These are phyloP conservation scores for Knufia petricola DNA, from an alignment of 2,329 filamentous ascomycete genomes.

Conservation along the genomic window DNA sequence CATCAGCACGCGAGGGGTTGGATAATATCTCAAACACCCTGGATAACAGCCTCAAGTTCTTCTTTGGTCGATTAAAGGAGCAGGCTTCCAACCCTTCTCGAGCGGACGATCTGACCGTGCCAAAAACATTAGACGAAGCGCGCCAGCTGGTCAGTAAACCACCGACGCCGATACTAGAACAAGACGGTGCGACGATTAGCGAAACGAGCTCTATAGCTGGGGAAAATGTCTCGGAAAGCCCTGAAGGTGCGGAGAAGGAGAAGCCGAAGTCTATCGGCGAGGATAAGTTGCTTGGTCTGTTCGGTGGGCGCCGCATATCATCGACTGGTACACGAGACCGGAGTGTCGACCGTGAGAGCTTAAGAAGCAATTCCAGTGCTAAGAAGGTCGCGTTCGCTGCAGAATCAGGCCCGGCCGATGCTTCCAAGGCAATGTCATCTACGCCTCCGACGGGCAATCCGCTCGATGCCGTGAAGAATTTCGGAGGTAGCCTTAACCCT, in stretches of 20 bases:
- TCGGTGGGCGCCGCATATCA: conserved; percentile 52
- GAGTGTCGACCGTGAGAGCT: conserved; percentile 58
- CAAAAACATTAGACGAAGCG: conserved; percentile 87
- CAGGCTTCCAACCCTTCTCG: conserved; percentile 40
- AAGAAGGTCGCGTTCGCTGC: conserved; percentile 48
- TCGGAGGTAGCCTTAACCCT: conserved; percentile 73
- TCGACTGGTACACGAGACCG: conserved; percentile 50
- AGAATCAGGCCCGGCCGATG: conserved; percentile 21
- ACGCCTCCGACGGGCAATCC: conserved; percentile 38
- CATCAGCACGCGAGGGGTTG: conserved; percentile 79
- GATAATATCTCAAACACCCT: conserved; percentile 87
- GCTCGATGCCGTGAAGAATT: conserved; percentile 70
- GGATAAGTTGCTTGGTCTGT: conserved; percentile 60
- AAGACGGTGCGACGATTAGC: conserved; percentile 32
- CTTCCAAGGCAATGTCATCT: conserved; percentile 23
- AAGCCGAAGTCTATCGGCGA: conserved; percentile 37
- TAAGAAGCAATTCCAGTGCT: conserved; percentile 49
- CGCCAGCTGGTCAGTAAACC: conserved; percentile 65
- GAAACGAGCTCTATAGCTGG: conserved; percentile 46
- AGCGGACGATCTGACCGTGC: conserved; percentile 46
- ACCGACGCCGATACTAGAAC: conserved; percentile 37
- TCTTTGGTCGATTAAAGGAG: conserved; percentile 80
- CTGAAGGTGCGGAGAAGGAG: conserved; percentile 28
- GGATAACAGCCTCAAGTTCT: conserved; percentile 85
- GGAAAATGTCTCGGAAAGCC: conserved; percentile 22